A percentile compares a stretch with the other conserved stretches of the same genome.
These are phyloP conservation scores for Alternaria metachromatica DNA, from an alignment of 2,329 filamentous ascomycete species.

Conservation along the genomic window DNA sequence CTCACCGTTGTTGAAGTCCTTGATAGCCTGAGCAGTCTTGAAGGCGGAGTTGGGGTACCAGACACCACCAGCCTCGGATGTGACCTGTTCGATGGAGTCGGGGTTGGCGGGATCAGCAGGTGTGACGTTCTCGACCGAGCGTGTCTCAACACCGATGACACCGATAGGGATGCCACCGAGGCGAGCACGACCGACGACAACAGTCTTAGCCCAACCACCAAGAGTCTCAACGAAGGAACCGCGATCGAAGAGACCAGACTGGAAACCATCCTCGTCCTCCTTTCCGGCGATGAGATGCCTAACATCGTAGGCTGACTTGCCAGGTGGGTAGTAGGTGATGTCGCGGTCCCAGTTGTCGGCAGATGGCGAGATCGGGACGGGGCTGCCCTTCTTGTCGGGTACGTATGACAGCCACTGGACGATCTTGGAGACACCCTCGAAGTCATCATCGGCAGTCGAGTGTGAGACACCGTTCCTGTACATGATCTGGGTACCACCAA, in stretches of 20 bases:
- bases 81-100: constrained; percentile 95
- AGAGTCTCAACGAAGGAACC: constrained; percentile 97
- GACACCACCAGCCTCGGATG: constrained; percentile 94
- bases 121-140: constrained; percentile 94
- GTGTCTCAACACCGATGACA: constrained; percentile 96
- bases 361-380: constrained; percentile 88
- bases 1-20: constrained; percentile 98
- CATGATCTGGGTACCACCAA: constrained; percentile 99
- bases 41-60: constrained; percentile 99
- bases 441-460: constrained; percentile 97
- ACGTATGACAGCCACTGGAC: constrained; percentile 98
- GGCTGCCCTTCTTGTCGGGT: constrained; percentile 91
- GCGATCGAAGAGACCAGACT: constrained; percentile 92
- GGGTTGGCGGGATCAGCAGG: constrained; percentile 97
- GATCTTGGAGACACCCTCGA: constrained; percentile 96
- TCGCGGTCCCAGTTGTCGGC: constrained; percentile 93
- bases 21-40: constrained; percentile 99
- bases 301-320: constrained; percentile 89
- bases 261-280: constrained; percentile 83
- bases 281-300: constrained; percentile 91
- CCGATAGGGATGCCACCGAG: constrained; percentile 97
- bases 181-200: constrained; percentile 94
- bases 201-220: constrained; percentile 94
- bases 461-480: constrained; percentile 99
- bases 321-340: constrained; percentile 77